A percentile compares a stretch with the other conserved stretches of the same genome.
Conservation (phyloP, 306 rosid species). For the Trifolium pratense region DNA sequence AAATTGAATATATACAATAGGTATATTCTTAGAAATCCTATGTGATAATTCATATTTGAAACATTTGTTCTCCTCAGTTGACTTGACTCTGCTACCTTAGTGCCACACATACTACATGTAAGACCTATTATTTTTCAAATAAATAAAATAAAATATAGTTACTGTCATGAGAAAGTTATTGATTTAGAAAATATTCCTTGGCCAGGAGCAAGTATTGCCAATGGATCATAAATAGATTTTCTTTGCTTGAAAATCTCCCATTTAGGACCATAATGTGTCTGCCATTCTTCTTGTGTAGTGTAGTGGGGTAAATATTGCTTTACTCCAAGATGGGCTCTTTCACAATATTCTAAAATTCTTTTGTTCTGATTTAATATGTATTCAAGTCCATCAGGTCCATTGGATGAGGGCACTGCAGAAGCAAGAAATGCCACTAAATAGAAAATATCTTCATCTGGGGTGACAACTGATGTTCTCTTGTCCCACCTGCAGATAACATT, state of each 20-base stretch:
- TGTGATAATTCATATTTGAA: slow-evolving; percentile 40
- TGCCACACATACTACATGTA: slow-evolving; percentile 38
- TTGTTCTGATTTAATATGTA: slow-evolving; percentile 76
- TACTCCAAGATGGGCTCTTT: slow-evolving; percentile 68
- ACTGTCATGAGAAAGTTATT: slow-evolving; percentile 54
- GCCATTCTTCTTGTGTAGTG: slow-evolving; percentile 74
- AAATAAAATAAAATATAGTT: slow-evolving; percentile 15
- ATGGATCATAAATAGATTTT: slow-evolving; percentile 87
- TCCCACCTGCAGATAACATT: slow-evolving; percentile 86
- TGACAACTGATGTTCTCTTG: slow-evolving; percentile 64
- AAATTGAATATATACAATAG: slow-evolving; percentile 52
- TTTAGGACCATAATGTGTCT: slow-evolving; percentile 82
- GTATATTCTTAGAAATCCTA: slow-evolving; percentile 37
- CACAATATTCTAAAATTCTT: slow-evolving; percentile 85
- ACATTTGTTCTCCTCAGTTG: slow-evolving; percentile 29
- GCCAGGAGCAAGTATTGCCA: slow-evolving; percentile 89
- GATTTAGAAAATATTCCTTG: slow-evolving; percentile 84
- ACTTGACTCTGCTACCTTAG: slow-evolving; percentile 38
- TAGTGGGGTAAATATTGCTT: slow-evolving; percentile 94
- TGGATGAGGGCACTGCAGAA: slow-evolving; percentile 88
- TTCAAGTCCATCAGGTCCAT: slow-evolving; percentile 76
- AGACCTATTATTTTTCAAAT: slow-evolving; percentile 4
- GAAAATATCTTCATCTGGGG: slow-evolving; percentile 87
- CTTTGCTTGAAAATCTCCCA: slow-evolving; percentile 77
- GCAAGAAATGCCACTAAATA: slow-evolving; percentile 87